Evolutionary conservation across 768 basidiomycete genomes (phyloP).

Genomic region (Pleurotus sapidus): DNA sequence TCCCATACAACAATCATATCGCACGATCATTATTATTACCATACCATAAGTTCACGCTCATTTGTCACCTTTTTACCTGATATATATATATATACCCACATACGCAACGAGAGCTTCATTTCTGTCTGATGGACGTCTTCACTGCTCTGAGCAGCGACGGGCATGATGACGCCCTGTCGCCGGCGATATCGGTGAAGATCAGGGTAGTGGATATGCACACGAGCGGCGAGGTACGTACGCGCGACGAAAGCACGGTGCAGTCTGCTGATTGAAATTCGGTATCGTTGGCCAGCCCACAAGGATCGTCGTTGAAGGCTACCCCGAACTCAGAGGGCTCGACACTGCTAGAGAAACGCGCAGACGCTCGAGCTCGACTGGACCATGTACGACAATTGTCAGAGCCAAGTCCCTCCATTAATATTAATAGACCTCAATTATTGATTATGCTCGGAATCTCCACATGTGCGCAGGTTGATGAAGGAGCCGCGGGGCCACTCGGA

Average conservation of each 20-base stretch:
- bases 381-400: too few species aligned
- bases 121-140: constrained; percentile 16
- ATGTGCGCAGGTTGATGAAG: constrained; percentile 26
- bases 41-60: neutral
- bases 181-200: constrained; percentile 17
- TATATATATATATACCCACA: constrained; percentile 1
- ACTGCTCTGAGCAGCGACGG: neutral
- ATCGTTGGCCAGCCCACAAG: constrained; percentile 30
- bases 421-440: too few species aligned
- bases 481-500: constrained; percentile 37
- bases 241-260: neutral
- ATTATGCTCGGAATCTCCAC: too few species aligned
- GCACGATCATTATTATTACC: constrained; percentile 1
- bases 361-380: constrained; percentile 22
- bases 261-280: neutral
- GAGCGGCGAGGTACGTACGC: constrained; percentile 27
- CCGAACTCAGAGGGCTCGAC: constrained; percentile 27
- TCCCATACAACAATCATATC: neutral
- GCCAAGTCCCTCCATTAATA: too few species aligned
- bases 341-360: constrained; percentile 30
- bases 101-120: neutral
- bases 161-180: neutral
- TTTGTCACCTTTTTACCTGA: neutral
- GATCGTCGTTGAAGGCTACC: constrained; percentile 32
- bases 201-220: constrained; percentile 37